Percentiles rank a stretch among this genome's conserved stretches.
phyloP scores from a whole-genome alignment of 78 protist species.

The Dictyostelium brefeldianum region DNA sequence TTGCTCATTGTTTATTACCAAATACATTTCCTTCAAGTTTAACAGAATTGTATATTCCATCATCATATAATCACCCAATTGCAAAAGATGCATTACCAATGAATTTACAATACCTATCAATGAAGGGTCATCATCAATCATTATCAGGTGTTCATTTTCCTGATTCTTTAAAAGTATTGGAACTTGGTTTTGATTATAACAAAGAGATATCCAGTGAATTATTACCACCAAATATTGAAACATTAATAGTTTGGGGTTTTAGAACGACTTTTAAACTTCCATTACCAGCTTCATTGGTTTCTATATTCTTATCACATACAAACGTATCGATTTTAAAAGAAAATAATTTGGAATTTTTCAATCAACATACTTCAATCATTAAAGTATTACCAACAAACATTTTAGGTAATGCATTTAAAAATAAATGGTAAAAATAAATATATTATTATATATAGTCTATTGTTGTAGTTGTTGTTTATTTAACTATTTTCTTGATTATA shows the following conservation, averaged over 20 bases:
- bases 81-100: neutral
- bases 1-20: neutral
- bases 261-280: neutral
- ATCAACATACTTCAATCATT: too few species aligned
- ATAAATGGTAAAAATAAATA: too few species aligned
- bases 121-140: neutral
- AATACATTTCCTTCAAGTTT: neutral
- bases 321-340: too few species aligned
- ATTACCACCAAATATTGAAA: neutral
- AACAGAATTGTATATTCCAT: neutral
- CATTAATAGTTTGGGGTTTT: neutral
- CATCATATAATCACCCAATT: neutral
- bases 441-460: too few species aligned
- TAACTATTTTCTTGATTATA: slow-evolving; percentile 11
- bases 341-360: too few species aligned
- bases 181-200: neutral
- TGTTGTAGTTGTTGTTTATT: too few species aligned
- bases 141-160: neutral
- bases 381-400: too few species aligned
- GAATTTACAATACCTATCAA: neutral
- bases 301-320: too few species aligned
- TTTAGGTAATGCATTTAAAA: too few species aligned
- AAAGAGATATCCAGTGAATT: neutral
- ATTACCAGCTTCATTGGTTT: neutral
- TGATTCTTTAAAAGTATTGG: neutral